Base-by-base conservation (phyloP, 768 basidiomycete species). In the Cystofilobasidium macerans region DNA sequence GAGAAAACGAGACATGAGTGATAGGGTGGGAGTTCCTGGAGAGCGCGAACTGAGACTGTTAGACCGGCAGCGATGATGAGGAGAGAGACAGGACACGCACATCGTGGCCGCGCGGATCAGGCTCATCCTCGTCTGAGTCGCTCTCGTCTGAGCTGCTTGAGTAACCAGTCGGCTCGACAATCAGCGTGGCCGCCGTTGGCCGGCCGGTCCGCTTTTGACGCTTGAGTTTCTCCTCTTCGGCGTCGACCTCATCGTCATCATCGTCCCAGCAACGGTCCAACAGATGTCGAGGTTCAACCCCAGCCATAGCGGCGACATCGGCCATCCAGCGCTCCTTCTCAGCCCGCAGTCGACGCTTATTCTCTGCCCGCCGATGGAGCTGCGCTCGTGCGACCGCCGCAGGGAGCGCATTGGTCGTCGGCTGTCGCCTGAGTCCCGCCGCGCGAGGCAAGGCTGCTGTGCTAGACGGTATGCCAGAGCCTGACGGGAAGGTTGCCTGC, bases 1-100 rank as follows among this genome's bases (percentile, higher is more conserved):
- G 90, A 86, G 78, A 93, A 98, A 22, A 89, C 94, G 56, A 99
- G 87, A 88, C 97, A 92, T 53, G 87, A 84, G 24, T 86, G 82
- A 72, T 86, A 90, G 73, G 88, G 86, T 71, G 81, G 76, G 24
- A 81, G 65, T 6, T 58, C 48, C 65, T 67, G 38, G 1, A 38
- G 14, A 1, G 18, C 8, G 56, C n/a, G 26, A 36, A 33, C 8
- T n/a, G 38, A 32, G 28, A 48, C 35, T 59, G 57, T 51, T 13
- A 14, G 22, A 48, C 48, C 13, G n/a, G 14, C 30, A 28, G 18
- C 35, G 18, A 13, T 13, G 11, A 30, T 16, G 5, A n/a, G 26
- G 48, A 14, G 20, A 24, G 28, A 5, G 11, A 35, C 20, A 42
- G 16, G 6, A 2, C n/a, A 56, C 65, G 38, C 51, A 60, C 64